Percentiles rank a stretch among this genome's conserved stretches.
Conservation (phyloP, 352 stramenopile species). For the Phytophthora hybrid region DNA sequence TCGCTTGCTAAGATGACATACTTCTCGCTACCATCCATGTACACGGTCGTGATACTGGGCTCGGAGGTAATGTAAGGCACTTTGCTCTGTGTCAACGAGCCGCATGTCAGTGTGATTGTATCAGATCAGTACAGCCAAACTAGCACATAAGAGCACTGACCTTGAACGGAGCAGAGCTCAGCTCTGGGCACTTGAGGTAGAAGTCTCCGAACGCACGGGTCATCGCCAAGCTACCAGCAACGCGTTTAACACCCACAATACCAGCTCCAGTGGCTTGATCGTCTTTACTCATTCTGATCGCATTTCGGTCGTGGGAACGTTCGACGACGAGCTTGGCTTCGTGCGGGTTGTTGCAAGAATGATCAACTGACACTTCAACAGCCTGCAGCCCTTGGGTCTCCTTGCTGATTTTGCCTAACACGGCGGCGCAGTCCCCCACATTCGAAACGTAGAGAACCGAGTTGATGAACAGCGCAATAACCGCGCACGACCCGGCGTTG, state of each 20-base stretch:
- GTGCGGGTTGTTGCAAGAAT: conserved; percentile 65
- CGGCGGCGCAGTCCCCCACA: conserved; percentile 92
- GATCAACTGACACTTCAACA: conserved; percentile 58
- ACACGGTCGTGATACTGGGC: conserved; percentile 61
- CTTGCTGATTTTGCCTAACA: conserved; percentile 77
- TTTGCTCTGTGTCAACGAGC: conserved; percentile 58
- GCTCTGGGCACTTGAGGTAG: conserved; percentile 93
- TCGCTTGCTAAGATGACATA: conserved; percentile 86
- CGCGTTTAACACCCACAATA: conserved; percentile 88
- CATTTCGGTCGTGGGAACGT: conserved; percentile 73
- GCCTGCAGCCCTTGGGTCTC: conserved; percentile 39
- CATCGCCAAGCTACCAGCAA: conserved; percentile 92
- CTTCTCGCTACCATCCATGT: conserved; percentile 65
- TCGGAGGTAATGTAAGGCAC: conserved; percentile 83
- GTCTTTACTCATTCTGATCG: conserved; percentile 93
- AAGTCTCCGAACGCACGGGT: conserved; percentile 94
- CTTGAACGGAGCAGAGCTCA: conserved; percentile 94
- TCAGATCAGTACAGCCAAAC: background rate
- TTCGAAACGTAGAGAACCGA: conserved; percentile 88
- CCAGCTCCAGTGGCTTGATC: conserved; percentile 79
- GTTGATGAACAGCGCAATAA: conserved; percentile 70
- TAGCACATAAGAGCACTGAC: conserved; percentile 21
- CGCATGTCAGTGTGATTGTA: conserved; percentile 3
- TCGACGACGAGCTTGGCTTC: conserved; percentile 69
- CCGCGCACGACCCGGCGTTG: conserved; percentile 74